These are phyloP conservation scores for Tricholoma saponaceum DNA, from an alignment of 768 basidiomycete genomes.

Conservation along the genomic window DNA sequence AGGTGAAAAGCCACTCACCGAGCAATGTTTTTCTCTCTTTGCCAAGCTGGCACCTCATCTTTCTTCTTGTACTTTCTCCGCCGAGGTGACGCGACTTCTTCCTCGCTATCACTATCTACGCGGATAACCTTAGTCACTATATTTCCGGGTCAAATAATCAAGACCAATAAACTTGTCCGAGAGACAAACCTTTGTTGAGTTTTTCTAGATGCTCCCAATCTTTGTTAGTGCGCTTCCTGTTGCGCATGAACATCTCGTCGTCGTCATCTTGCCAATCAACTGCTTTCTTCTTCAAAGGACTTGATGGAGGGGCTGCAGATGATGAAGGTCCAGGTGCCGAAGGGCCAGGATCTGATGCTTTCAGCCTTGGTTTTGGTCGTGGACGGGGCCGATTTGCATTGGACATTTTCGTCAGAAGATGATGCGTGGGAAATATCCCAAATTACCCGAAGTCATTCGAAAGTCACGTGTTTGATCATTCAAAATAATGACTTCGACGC, in stretches of 20 bases:
- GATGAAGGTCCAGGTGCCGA: slow-evolving; percentile 17
- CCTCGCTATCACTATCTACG: slow-evolving; percentile 22
- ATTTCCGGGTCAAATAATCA: neutral
- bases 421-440: slow-evolving; percentile 38
- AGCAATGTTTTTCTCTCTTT: slow-evolving; percentile 30
- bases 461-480: slow-evolving; percentile 28
- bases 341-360: slow-evolving; percentile 10
- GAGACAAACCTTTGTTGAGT: slow-evolving; percentile 47
- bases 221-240: slow-evolving; percentile 49
- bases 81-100: slow-evolving; percentile 27
- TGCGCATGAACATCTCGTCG: slow-evolving; percentile 70
- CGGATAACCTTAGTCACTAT: slow-evolving; percentile 6
- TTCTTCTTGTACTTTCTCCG: slow-evolving; percentile 38
- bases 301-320: slow-evolving; percentile 11
- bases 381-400: slow-evolving; percentile 36
- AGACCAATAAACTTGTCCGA: neutral
- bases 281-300: slow-evolving; percentile 11
- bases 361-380: slow-evolving; percentile 49
- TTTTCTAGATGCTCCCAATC: slow-evolving; percentile 60
- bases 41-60: slow-evolving; percentile 39
- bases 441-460: slow-evolving; percentile 21
- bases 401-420: slow-evolving; percentile 28
- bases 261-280: slow-evolving; percentile 50
- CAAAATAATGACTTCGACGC: slow-evolving; percentile 35
- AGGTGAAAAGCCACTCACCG: slow-evolving; percentile 30